A percentile compares a stretch with the other conserved stretches of the same genome.
Evolutionary conservation across 352 stramenopile genomes (phyloP).

Genomic region (Globisporangium iwayamae): DNA sequence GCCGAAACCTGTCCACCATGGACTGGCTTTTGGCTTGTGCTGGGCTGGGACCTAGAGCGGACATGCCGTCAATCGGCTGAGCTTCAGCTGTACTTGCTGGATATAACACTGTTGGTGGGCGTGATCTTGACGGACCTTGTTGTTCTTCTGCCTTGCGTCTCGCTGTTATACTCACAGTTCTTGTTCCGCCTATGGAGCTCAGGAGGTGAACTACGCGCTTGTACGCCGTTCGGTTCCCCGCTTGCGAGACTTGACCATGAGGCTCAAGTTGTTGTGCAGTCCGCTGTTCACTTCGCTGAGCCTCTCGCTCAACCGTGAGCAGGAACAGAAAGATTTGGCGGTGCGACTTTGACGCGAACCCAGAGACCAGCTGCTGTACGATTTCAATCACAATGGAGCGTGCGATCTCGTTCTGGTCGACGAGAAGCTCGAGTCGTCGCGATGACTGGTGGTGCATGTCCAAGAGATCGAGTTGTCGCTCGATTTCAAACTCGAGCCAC

Average conservation of each 20-base stretch:
- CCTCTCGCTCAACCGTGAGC: slow-evolving; percentile 11
- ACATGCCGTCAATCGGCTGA: not conserved
- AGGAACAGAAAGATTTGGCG: slow-evolving; percentile 27
- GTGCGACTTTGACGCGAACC: slow-evolving; percentile 29
- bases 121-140: not conserved
- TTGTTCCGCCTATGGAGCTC: not conserved
- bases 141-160: not conserved
- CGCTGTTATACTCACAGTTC: not conserved
- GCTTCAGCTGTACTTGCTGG: not conserved
- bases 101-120: not conserved
- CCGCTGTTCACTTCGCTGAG: slow-evolving; percentile 7
- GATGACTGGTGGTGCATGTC: not conserved
- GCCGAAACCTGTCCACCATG: slow-evolving; percentile 26
- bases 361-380: slow-evolving; percentile 2
- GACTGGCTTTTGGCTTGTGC: not conserved
- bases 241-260: not conserved
- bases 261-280: not conserved
- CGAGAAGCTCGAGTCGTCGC: not conserved
- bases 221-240: slow-evolving; percentile 1
- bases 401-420: not conserved
- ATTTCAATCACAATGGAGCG: not conserved
- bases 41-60: not conserved
- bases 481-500: slow-evolving; percentile 25
- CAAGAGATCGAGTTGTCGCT: slow-evolving; percentile 8
- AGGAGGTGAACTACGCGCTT: slow-evolving; percentile 4